Evolutionary conservation across 1,139 yeast species (phyloP).

Genomic region (Scheffersomyces illinoinensis): DNA sequence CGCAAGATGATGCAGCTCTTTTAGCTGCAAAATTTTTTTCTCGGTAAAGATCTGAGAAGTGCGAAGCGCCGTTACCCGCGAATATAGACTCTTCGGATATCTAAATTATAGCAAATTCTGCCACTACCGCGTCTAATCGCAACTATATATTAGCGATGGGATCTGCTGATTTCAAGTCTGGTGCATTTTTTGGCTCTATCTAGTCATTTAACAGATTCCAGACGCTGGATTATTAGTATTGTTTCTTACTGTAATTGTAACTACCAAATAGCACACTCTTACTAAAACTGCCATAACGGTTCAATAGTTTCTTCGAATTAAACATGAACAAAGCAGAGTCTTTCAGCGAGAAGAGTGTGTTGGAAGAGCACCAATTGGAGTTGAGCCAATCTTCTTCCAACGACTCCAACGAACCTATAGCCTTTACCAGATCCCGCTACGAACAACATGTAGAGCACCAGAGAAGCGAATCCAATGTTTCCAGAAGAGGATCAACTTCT

Average conservation of each 20-base stretch:
- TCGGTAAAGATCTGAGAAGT: background rate
- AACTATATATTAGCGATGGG: background rate
- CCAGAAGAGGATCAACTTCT: conserved; percentile 15
- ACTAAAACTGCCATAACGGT: background rate
- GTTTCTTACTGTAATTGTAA: too few species aligned
- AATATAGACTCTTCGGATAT: background rate
- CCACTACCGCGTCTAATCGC: background rate
- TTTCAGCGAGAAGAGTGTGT: conserved; percentile 1
- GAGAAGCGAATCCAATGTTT: conserved; percentile 13
- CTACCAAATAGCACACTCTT: background rate
- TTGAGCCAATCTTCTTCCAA: conserved; percentile 10
- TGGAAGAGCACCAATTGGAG: conserved; percentile 3
- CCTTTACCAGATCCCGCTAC: conserved; percentile 13
- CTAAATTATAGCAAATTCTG: background rate
- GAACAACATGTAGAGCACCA: conserved; percentile 4
- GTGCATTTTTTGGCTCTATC: background rate
- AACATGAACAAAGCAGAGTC: background rate
- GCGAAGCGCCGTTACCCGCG: conserved; percentile 1
- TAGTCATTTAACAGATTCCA: background rate
- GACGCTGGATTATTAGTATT: background rate
- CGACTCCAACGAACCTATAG: conserved; percentile 11
- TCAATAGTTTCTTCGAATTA: background rate
- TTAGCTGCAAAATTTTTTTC: conserved; percentile 6
- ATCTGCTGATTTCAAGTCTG: background rate
- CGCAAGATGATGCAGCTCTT: background rate